These are phyloP conservation scores for Thuja plicata DNA, from an alignment of 83 land plant species.

Conservation along the genomic window DNA sequence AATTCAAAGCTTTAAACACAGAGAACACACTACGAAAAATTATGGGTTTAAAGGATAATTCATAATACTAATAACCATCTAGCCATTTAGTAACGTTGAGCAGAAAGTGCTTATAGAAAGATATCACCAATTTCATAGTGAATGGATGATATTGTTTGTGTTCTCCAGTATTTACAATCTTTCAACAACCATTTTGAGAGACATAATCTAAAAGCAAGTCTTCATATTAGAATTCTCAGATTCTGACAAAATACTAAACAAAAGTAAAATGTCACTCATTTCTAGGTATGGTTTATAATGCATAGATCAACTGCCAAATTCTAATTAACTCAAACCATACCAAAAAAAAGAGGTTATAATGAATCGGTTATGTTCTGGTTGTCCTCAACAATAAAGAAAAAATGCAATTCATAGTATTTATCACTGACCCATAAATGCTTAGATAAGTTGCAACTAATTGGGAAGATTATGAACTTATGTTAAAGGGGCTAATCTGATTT, in stretches of 20 bases:
- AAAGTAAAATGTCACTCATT: not conserved
- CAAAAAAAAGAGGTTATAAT: no score
- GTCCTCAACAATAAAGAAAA: not conserved
- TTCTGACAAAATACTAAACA: not conserved
- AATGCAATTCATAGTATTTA: not conserved
- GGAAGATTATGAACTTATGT: not conserved
- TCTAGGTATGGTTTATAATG: not conserved
- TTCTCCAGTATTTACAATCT: not conserved
- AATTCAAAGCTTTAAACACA: not conserved
- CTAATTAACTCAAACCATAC: not conserved
- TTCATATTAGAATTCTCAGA: not conserved
- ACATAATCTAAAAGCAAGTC: not conserved
- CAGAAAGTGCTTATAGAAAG: not conserved
- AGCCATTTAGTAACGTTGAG: not conserved
- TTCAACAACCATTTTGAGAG: not conserved
- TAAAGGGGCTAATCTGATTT: not conserved
- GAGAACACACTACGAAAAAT: not conserved
- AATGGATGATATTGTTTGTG: not conserved
- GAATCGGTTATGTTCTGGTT: not conserved
- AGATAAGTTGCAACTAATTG: not conserved
- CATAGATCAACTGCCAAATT: not conserved
- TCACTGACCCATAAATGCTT: not conserved
- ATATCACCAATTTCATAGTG: not conserved
- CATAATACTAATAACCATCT: no score
- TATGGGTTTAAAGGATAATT: not conserved